Conservation (phyloP, 345 rosid species). For the Dipteronia sinensis region DNA sequence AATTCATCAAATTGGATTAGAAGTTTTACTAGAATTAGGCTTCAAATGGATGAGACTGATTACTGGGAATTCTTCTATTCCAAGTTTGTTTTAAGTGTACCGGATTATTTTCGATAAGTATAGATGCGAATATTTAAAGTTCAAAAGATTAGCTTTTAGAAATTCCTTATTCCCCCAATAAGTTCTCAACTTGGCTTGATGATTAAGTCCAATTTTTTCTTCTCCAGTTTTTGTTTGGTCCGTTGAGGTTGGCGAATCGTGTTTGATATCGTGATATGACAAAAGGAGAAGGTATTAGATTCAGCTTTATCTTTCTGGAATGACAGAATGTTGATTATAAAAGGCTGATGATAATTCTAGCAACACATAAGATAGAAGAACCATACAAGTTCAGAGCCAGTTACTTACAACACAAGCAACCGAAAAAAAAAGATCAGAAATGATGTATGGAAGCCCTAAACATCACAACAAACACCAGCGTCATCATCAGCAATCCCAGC, state of each 20-base stretch:
- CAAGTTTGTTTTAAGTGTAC: background rate
- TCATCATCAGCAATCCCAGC: background rate
- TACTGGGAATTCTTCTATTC: background rate
- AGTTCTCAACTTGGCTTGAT: background rate
- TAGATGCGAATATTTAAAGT: background rate
- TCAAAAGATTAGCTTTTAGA: background rate
- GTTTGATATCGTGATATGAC: background rate
- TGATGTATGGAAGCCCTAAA: conserved; percentile 10
- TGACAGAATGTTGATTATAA: conserved; percentile 22
- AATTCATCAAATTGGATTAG: background rate
- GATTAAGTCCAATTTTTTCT: background rate
- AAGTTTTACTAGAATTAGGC: background rate
- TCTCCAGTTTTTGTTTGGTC: conserved; percentile 1
- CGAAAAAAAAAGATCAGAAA: background rate
- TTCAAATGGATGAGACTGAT: background rate
- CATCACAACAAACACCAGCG: conserved; percentile 6
- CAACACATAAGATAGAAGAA: background rate
- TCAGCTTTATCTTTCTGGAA: conserved; percentile 28
- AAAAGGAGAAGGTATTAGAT: conserved; percentile 37
- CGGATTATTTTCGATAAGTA: background rate
- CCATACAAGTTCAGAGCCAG: background rate
- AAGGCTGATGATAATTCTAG: conserved; percentile 2
- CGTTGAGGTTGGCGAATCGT: conserved; percentile 10
- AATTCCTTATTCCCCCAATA: conserved; percentile 10
- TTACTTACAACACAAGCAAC: background rate